Evolutionary conservation across 129 eudicot genomes (phyloP).

Genomic region (Artemisia argyi): DNA sequence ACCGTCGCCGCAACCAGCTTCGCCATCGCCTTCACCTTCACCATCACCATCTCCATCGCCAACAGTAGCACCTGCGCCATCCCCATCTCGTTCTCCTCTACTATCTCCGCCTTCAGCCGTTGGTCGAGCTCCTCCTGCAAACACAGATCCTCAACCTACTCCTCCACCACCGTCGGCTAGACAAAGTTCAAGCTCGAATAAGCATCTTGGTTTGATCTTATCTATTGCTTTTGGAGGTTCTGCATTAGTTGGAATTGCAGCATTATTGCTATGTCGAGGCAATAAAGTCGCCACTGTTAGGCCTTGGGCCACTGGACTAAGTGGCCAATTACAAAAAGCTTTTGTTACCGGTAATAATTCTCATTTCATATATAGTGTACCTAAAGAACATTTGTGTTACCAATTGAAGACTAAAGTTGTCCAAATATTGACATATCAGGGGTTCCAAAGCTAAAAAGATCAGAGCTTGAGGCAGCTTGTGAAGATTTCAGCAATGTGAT

Average conservation of each 20-base stretch:
- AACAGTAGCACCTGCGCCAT: slow-evolving; percentile 20
- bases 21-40: background rate
- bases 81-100: slow-evolving; percentile 39
- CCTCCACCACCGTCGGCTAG: background rate
- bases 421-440: slow-evolving; percentile 45
- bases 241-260: slow-evolving; percentile 38
- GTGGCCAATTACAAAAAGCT: slow-evolving; percentile 89
- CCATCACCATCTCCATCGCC: slow-evolving; percentile 3
- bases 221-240: slow-evolving; percentile 47
- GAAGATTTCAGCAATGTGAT: slow-evolving; percentile 98
- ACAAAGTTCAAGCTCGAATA: background rate
- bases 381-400: background rate
- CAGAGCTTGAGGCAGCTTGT: slow-evolving; percentile 94
- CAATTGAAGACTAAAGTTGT: slow-evolving; percentile 1
- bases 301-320: slow-evolving; percentile 91
- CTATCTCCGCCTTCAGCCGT: too few relatives aligned
- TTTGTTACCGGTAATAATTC: slow-evolving; percentile 68
- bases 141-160: slow-evolving; percentile 25
- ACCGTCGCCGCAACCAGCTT: too few relatives aligned
- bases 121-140: too few relatives aligned
- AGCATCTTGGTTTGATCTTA: slow-evolving; percentile 24
- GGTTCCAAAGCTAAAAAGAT: slow-evolving; percentile 79
- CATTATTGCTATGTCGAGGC: slow-evolving; percentile 38
- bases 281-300: slow-evolving; percentile 61
- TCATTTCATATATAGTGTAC: background rate